phyloP scores from a whole-genome alignment of 2,329 filamentous ascomycete genomes.

The Fusarium setosum region DNA sequence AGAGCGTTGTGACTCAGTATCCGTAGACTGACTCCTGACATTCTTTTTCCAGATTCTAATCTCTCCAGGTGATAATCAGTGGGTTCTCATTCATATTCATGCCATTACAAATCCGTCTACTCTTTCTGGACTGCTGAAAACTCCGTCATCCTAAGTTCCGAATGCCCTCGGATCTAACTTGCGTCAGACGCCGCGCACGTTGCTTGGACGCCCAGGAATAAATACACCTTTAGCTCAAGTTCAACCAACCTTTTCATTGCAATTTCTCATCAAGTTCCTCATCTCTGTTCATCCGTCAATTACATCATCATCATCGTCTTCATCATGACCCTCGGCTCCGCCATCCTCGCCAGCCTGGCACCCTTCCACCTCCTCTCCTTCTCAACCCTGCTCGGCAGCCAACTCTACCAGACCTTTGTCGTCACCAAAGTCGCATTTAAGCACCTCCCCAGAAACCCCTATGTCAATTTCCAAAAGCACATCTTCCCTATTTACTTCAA shows the following conservation, averaged over 20 bases:
- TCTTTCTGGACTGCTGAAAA: not conserved
- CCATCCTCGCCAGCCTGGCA: slow-evolving; percentile 39
- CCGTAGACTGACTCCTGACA: too few relatives aligned
- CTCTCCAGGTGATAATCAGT: too few relatives aligned
- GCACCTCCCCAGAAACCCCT: slow-evolving; percentile 49
- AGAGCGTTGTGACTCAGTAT: too few relatives aligned
- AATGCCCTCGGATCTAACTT: slow-evolving; percentile 37
- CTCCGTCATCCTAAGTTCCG: slow-evolving; percentile 28
- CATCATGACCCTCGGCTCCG: slow-evolving; percentile 28
- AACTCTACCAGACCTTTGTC: slow-evolving; percentile 54
- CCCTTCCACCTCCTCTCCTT: slow-evolving; percentile 53
- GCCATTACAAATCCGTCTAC: not conserved
- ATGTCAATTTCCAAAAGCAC: slow-evolving; percentile 52
- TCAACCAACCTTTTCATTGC: not conserved
- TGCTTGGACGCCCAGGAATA: slow-evolving; percentile 4
- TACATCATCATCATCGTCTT: too few relatives aligned
- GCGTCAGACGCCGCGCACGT: not conserved
- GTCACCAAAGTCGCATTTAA: slow-evolving; percentile 50
- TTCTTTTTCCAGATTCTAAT: too few relatives aligned
- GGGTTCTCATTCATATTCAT: too few relatives aligned
- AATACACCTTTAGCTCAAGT: not conserved
- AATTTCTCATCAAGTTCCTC: not conserved
- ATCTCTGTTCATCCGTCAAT: not conserved
- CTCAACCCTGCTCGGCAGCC: slow-evolving; percentile 52
- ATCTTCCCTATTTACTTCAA: slow-evolving; percentile 57